Evolutionary conservation across 441 rosid genomes (phyloP).

Genomic region (Daphne laureola): DNA sequence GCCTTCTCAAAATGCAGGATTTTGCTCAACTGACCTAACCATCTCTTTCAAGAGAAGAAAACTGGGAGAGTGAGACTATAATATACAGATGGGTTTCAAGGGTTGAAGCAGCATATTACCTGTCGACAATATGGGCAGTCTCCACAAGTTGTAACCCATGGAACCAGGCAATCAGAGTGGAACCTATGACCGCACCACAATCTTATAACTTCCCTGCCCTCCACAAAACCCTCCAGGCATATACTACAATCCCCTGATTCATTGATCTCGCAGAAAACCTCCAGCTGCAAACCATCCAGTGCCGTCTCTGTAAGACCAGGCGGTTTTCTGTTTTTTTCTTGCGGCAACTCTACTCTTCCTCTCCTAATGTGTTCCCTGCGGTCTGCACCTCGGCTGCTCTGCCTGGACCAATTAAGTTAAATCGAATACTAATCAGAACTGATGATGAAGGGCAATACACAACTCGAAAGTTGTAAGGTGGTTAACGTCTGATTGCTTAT

Average conservation of each 20-base stretch:
- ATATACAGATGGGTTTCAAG: too few relatives aligned
- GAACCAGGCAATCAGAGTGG: constrained; percentile 69
- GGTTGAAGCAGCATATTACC: constrained; percentile 21
- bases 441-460: not conserved
- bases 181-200: constrained; percentile 67
- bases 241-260: constrained; percentile 59
- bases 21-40: too few relatives aligned
- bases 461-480: not conserved
- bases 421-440: constrained; percentile 7
- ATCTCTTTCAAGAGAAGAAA: not conserved
- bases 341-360: constrained; percentile 25
- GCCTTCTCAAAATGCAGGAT: too few relatives aligned
- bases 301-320: constrained; percentile 62
- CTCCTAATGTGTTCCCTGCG: constrained; percentile 19
- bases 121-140: constrained; percentile 90
- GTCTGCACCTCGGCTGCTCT: constrained; percentile 20
- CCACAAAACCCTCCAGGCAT: constrained; percentile 73
- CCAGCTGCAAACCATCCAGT: constrained; percentile 35
- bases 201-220: constrained; percentile 47
- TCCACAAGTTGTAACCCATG: constrained; percentile 83
- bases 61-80: too few relatives aligned
- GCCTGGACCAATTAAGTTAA: constrained; percentile 37
- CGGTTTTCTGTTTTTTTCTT: constrained; percentile 45
- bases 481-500: too few relatives aligned
- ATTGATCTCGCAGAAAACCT: constrained; percentile 22